Percentiles rank a stretch among this genome's conserved stretches.
Conservation (phyloP, 225 moss, liverwort and hornwort species). For the Sphagnum contortum region DNA sequence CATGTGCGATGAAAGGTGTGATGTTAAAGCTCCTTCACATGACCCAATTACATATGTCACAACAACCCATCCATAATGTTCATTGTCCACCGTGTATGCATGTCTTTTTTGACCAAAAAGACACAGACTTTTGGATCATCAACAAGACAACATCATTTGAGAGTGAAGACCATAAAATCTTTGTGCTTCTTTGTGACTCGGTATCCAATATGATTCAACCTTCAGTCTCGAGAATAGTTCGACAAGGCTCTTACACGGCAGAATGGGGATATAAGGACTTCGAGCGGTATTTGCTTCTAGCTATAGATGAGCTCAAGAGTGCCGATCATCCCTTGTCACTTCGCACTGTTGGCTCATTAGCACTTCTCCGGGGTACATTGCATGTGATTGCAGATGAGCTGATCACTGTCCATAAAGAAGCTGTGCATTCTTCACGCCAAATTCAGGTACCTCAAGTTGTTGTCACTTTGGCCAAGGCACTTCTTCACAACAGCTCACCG, state of each 20-base stretch:
- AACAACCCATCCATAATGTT: constrained; percentile 14
- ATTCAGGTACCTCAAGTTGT: constrained; percentile 1
- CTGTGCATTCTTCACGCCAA: background rate
- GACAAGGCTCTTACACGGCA: constrained; percentile 19
- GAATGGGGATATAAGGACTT: constrained; percentile 30
- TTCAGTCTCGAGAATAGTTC: constrained; percentile 9
- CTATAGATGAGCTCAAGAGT: constrained; percentile 19
- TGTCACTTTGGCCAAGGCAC: constrained; percentile 7
- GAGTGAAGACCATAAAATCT: constrained; percentile 13
- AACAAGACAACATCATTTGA: constrained; percentile 3
- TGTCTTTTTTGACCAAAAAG: constrained; percentile 8
- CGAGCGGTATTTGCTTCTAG: constrained; percentile 13
- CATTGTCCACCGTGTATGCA: constrained; percentile 36
- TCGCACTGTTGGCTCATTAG: constrained; percentile 24
- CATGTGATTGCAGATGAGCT: constrained; percentile 36
- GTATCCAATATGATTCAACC: constrained; percentile 27
- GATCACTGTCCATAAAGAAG: constrained; percentile 1
- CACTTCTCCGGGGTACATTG: constrained; percentile 26
- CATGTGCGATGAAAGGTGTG: constrained; percentile 34
- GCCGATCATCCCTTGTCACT: constrained; percentile 19
- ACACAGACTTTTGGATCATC: too few species aligned
- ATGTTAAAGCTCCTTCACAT: constrained; percentile 26
- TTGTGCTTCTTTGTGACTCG: constrained; percentile 30
- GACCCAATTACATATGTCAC: constrained; percentile 12
- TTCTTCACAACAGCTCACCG: background rate